Conservation (phyloP, 2,329 filamentous ascomycete genomes). For the Colletotrichum truncatum region DNA sequence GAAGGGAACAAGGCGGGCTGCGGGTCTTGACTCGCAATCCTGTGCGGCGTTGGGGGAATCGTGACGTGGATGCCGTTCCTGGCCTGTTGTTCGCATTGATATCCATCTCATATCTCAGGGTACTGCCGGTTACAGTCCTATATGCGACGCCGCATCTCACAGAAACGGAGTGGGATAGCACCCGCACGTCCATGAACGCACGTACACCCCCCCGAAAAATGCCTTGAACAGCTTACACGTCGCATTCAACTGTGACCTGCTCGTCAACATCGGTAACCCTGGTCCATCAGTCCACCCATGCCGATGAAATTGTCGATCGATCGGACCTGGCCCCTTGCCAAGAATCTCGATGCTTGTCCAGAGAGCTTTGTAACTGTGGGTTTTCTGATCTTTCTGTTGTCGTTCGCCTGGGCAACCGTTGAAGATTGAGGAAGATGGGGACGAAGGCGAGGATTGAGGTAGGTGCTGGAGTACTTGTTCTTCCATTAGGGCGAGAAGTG, state of each 20-base stretch:
- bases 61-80: constrained; percentile 13
- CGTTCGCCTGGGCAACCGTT: not conserved
- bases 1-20: not conserved
- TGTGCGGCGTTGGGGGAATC: not conserved
- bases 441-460: not conserved
- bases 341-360: constrained; percentile 6
- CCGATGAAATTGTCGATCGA: constrained; percentile 3
- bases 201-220: not conserved
- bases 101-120: constrained; percentile 19
- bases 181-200: constrained; percentile 1
- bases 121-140: constrained; percentile 9
- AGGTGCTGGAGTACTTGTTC: not conserved
- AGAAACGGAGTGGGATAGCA: not conserved
- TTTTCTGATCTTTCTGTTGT: constrained; percentile 1
- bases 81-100: constrained; percentile 16
- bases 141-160: constrained; percentile 2
- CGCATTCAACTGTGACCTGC: not conserved
- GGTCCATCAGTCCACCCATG: not conserved
- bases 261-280: not conserved
- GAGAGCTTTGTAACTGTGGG: not conserved
- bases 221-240: not conserved
- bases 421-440: not conserved
- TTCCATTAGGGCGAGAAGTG: not conserved
- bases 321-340: constrained; percentile 14
- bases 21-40: constrained; percentile 11